Percentiles rank a stretch among this genome's conserved stretches.
Evolutionary conservation across 768 basidiomycete species (phyloP).

Genomic region (Hericium erinaceus): DNA sequence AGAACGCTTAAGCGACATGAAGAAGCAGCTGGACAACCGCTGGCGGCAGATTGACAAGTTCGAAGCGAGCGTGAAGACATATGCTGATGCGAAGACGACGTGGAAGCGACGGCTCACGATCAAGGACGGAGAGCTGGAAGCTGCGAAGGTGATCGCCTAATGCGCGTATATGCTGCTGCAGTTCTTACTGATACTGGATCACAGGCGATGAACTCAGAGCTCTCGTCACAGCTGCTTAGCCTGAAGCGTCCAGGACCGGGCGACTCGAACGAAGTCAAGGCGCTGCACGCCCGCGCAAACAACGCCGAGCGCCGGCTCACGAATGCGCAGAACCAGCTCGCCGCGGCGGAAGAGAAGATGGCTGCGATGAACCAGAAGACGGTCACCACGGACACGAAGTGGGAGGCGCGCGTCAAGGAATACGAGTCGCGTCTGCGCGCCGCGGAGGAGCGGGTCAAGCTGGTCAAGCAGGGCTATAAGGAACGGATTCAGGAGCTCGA

Average conservation of each 20-base stretch:
- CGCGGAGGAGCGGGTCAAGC: conserved; percentile 87
- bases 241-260: conserved; percentile 50
- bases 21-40: conserved; percentile 79
- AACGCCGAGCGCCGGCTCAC: conserved; percentile 86
- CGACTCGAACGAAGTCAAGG: conserved; percentile 62
- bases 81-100: conserved; percentile 63
- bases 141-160: conserved; percentile 50
- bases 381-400: conserved; percentile 69
- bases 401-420: conserved; percentile 91
- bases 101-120: conserved; percentile 69
- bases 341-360: conserved; percentile 75
- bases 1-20: conserved; percentile 29
- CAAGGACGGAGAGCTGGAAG: conserved; percentile 88
- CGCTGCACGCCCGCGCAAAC: conserved; percentile 61
- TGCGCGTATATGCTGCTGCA: not conserved
- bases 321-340: conserved; percentile 76
- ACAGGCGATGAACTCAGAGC: conserved; percentile 65
- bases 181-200: not conserved
- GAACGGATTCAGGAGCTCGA: conserved; percentile 72
- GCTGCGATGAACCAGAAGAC: conserved; percentile 66
- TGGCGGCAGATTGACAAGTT: conserved; percentile 93
- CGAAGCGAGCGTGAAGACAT: conserved; percentile 72
- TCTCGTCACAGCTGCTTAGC: conserved; percentile 57
- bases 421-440: conserved; percentile 74
- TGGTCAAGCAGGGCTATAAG: conserved; percentile 89